Evolutionary conservation across 768 basidiomycete species (phyloP).

Genomic region (Lyophyllum atratum): DNA sequence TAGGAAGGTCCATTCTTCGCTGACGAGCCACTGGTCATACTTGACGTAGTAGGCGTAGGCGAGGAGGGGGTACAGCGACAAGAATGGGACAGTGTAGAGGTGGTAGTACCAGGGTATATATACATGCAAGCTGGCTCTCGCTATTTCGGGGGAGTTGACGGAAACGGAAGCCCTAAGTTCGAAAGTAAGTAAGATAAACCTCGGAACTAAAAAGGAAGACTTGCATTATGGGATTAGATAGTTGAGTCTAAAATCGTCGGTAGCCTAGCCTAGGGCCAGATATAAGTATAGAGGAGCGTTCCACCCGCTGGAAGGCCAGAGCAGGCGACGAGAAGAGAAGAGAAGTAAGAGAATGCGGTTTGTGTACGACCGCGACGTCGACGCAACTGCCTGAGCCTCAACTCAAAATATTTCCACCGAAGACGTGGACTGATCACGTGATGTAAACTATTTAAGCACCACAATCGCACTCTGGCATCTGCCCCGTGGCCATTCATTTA

Average conservation of each 20-base stretch:
- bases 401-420: background rate
- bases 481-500: too few species aligned
- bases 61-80: conserved; percentile 79
- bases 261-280: conserved; percentile 9
- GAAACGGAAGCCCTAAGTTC: conserved; percentile 45
- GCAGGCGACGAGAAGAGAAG: background rate
- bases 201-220: background rate
- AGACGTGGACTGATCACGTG: too few species aligned
- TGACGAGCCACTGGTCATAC: conserved; percentile 89
- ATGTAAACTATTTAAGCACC: too few species aligned
- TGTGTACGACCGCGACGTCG: background rate
- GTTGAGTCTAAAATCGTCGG: conserved; percentile 1
- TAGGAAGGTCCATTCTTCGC: conserved; percentile 98
- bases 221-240: conserved; percentile 16
- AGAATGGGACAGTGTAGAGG: conserved; percentile 75
- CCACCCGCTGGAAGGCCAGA: background rate
- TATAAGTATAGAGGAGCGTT: background rate
- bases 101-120: conserved; percentile 70
- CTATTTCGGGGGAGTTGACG: conserved; percentile 69
- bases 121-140: conserved; percentile 64
- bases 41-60: conserved; percentile 91
- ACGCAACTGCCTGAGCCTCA: background rate
- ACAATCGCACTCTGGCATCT: too few species aligned
- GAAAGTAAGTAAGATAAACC: conserved; percentile 1
- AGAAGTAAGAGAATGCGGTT: background rate